Evolutionary conservation across 371 early-diverging fungal species (phyloP).

Genomic region (Chytridium lagenaria): DNA sequence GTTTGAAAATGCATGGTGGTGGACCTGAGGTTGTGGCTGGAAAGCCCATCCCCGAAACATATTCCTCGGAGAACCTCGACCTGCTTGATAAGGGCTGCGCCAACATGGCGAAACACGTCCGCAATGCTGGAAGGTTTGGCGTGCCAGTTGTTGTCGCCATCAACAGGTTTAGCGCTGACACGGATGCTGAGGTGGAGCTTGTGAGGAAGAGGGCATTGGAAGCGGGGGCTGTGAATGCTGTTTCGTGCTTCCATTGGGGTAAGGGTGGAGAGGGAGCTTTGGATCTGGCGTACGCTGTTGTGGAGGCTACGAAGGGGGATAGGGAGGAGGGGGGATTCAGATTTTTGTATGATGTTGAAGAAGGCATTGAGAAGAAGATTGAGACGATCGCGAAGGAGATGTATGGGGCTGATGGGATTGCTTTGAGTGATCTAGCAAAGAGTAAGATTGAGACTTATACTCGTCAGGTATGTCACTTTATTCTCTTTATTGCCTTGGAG

Average conservation of each 20-base stretch:
- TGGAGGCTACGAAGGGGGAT: constrained; percentile 58
- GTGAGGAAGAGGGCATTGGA: constrained; percentile 72
- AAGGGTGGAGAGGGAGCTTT: constrained; percentile 90
- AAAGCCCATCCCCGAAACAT: constrained; percentile 85
- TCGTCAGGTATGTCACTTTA: constrained; percentile 51
- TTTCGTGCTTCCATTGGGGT: constrained; percentile 90
- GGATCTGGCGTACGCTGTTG: constrained; percentile 85
- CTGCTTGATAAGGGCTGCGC: constrained; percentile 81
- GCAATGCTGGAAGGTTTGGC: constrained; percentile 89
- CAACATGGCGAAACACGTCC: constrained; percentile 88
- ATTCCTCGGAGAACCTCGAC: constrained; percentile 83
- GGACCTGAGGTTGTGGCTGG: constrained; percentile 96
- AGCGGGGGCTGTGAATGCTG: constrained; percentile 90
- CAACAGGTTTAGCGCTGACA: constrained; percentile 90
- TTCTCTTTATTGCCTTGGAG: not conserved
- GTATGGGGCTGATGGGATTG: constrained; percentile 92
- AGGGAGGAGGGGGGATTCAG: constrained; percentile 66
- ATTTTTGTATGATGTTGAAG: constrained; percentile 81
- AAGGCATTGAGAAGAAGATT: constrained; percentile 87
- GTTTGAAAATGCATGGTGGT: constrained; percentile 97
- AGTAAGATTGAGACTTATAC: constrained; percentile 84
- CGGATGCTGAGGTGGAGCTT: constrained; percentile 83
- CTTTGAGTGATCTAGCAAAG: constrained; percentile 78
- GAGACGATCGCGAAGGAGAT: constrained; percentile 87
- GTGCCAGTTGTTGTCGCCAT: constrained; percentile 93